Evolutionary conservation across 768 basidiomycete species (phyloP).

Genomic region (Mycena metata): DNA sequence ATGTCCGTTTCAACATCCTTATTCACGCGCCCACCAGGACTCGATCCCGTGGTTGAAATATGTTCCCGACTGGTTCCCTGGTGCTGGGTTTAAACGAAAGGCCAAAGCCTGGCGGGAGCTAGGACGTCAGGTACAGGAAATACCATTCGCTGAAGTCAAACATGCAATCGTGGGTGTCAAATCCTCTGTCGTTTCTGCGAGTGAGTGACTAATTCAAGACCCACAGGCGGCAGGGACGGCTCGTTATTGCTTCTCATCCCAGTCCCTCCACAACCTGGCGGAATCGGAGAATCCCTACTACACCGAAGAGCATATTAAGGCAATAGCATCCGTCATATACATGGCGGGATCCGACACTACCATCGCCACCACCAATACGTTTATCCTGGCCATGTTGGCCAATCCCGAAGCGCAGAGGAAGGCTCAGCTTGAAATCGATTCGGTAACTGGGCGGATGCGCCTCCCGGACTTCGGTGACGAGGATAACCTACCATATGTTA

Average conservation of each 20-base stretch:
- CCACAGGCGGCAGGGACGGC: slow-evolving; percentile 20
- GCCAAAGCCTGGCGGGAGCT: slow-evolving; percentile 51
- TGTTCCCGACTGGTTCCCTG: slow-evolving; percentile 57
- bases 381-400: slow-evolving; percentile 53
- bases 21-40: too few relatives aligned
- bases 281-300: neutral
- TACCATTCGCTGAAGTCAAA: slow-evolving; percentile 53
- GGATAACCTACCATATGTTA: slow-evolving; percentile 48
- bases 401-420: slow-evolving; percentile 51
- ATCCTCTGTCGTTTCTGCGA: neutral
- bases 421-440: slow-evolving; percentile 56
- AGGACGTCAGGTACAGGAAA: slow-evolving; percentile 50
- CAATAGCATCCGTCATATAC: neutral
- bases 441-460: slow-evolving; percentile 46
- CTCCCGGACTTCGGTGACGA: slow-evolving; percentile 52
- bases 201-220: neutral
- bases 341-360: slow-evolving; percentile 49
- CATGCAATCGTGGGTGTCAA: slow-evolving; percentile 47
- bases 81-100: slow-evolving; percentile 57
- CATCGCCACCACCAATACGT: slow-evolving; percentile 47
- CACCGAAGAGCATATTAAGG: neutral
- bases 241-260: slow-evolving; percentile 1
- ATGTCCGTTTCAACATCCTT: neutral
- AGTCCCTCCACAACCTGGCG: neutral
- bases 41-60: slow-evolving; percentile 37